Conservation (phyloP, 148 eudicot species). For the Cornus kousa region DNA sequence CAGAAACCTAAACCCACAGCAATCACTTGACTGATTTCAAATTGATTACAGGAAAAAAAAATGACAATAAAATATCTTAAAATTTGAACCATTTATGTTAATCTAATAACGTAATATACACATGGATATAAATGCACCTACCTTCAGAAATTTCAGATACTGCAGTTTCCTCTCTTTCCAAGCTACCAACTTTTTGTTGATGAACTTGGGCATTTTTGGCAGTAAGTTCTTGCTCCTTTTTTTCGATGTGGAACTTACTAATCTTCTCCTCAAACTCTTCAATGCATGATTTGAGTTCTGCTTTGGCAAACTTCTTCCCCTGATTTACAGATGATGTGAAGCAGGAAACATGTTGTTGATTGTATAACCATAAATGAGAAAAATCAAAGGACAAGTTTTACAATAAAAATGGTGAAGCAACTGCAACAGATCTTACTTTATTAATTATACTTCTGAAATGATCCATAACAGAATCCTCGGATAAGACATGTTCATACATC, state of each 20-base stretch:
- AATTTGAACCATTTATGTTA: not conserved
- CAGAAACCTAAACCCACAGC: not conserved
- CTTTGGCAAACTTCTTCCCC: constrained; percentile 96
- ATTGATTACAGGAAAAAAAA: not conserved
- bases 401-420: not conserved
- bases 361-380: not conserved
- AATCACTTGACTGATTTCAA: not conserved
- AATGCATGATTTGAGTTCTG: constrained; percentile 71
- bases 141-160: constrained; percentile 55
- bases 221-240: constrained; percentile 80
- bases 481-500: constrained; percentile 77
- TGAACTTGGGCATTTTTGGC: constrained; percentile 86
- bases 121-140: constrained; percentile 23
- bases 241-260: constrained; percentile 69
- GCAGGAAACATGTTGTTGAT: not conserved
- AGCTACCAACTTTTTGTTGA: constrained; percentile 49
- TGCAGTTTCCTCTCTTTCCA: constrained; percentile 51
- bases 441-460: constrained; percentile 79
- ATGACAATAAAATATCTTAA: no score
- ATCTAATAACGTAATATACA: not conserved
- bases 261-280: constrained; percentile 96
- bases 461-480: constrained; percentile 77
- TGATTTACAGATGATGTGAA: constrained; percentile 18
- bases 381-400: not conserved
- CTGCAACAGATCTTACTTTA: constrained; percentile 51